These are phyloP conservation scores for Lagenaria siceraria DNA, from an alignment of 306 rosid species.

Conservation along the genomic window DNA sequence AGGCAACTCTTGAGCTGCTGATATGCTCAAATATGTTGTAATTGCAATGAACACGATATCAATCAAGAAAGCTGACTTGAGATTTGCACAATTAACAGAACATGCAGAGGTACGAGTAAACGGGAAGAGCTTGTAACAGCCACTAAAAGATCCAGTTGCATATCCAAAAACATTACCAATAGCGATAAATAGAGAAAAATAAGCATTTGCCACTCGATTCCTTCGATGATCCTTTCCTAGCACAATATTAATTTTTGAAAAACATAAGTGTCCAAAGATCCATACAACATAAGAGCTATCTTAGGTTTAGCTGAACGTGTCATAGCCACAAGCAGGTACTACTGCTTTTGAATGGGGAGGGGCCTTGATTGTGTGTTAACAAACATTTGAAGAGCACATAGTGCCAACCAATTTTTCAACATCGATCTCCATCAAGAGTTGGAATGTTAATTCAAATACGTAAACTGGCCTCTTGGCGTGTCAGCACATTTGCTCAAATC, in stretches of 20 bases:
- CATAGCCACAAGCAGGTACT: background rate
- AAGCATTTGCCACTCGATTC: conserved; percentile 91
- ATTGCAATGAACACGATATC: conserved; percentile 48
- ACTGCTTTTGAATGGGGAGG: background rate
- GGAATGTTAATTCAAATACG: background rate
- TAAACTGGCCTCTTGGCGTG: background rate
- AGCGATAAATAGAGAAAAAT: conserved; percentile 88
- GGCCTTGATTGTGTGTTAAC: background rate
- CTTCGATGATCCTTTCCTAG: conserved; percentile 84
- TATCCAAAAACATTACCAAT: conserved; percentile 85
- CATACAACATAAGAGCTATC: conserved; percentile 46
- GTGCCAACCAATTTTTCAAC: too few relatives aligned
- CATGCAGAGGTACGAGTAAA: conserved; percentile 62
- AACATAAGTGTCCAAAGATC: conserved; percentile 32
- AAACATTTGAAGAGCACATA: background rate
- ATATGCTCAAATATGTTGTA: conserved; percentile 56
- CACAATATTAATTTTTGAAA: conserved; percentile 4
- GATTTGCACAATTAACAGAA: conserved; percentile 76
- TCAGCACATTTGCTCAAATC: background rate
- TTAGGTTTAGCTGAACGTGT: background rate
- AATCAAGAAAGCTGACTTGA: conserved; percentile 81
- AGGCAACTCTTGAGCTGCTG: conserved; percentile 65
- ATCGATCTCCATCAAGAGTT: background rate
- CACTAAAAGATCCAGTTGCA: conserved; percentile 78
- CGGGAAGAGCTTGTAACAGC: conserved; percentile 72